Base-by-base conservation (phyloP, 2,329 filamentous ascomycete species). In the Sarocladium oryzae region DNA sequence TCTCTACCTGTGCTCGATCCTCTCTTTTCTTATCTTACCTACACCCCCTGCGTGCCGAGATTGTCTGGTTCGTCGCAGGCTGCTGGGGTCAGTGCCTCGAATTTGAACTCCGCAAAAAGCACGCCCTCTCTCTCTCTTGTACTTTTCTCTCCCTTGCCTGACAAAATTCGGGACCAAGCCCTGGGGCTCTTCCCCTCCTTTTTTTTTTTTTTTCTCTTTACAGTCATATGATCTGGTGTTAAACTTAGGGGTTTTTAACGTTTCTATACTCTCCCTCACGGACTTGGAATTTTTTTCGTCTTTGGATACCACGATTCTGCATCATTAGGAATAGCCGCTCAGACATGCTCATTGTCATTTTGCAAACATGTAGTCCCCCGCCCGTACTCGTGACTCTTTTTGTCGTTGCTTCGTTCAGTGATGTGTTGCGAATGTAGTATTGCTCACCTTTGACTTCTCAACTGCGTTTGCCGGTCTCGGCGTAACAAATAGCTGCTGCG, bases 1-100 rank as follows among this genome's bases (percentile, higher is more conserved):
- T n/a, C n/a, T n/a, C n/a, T n/a, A n/a, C n/a, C n/a, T n/a, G n/a
- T n/a, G n/a, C n/a, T n/a, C n/a, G n/a, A n/a, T n/a, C n/a, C n/a
- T n/a, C n/a, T n/a, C n/a, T n/a, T n/a, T n/a, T 50, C 28, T 50
- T 33, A 24, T 56, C 28, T 50, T 55, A 53, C 49, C 49, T 38
- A 33, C 20, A 30, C 21, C 28, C 23, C 21, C 4, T 45, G 40
- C 40, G 21, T 45, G 40, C 40, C 11, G n/a, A 45, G 40, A 45
- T 45, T 45, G 40, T 45, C 40, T 21, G 40, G 20, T 30, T 28
- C 23, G 40, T 28, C 8, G 23, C 40, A 45, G 40, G 40, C 40
- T 45, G n/a, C 36, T 20, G 20, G 36, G 36, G n/a, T n/a, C n/a
- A n/a, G n/a, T n/a, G n/a, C n/a, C n/a, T n/a, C n/a, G n/a, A n/a